Conservation (phyloP, 305 asterid genomes). For the Salvia sclarea region DNA sequence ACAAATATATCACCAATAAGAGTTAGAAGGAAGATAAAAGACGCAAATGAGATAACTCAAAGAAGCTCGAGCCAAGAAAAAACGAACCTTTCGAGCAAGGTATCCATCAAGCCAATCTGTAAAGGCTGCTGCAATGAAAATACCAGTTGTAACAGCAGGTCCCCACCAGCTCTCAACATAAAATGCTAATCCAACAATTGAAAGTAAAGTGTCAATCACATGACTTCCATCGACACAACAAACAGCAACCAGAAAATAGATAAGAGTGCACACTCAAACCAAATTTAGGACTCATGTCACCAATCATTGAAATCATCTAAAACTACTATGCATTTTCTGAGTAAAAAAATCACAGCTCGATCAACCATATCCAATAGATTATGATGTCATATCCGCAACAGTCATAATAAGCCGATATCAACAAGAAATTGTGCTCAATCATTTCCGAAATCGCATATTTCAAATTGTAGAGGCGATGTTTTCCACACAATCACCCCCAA, state of each 20-base stretch:
- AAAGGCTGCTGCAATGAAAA: conserved; percentile 73
- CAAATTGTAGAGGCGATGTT: background rate
- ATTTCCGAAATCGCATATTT: background rate
- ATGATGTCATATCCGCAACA: background rate
- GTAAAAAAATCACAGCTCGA: background rate
- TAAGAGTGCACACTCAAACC: background rate
- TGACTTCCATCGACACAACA: background rate
- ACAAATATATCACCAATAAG: conserved; percentile 17
- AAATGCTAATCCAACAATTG: conserved; percentile 57
- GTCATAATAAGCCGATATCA: too few relatives aligned
- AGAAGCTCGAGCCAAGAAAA: conserved; percentile 23
- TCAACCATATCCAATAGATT: background rate
- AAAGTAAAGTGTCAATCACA: conserved; percentile 29
- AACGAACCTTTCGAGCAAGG: conserved; percentile 73
- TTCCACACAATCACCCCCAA: background rate
- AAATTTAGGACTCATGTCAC: background rate
- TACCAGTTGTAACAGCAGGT: conserved; percentile 56
- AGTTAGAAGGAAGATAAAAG: background rate
- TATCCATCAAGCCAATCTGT: conserved; percentile 95
- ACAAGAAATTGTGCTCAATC: background rate
- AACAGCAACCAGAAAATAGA: conserved; percentile 7
- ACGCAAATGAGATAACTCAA: conserved; percentile 16
- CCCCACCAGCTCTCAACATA: conserved; percentile 80
- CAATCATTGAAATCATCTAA: background rate
- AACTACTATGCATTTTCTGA: conserved; percentile 4